These are phyloP conservation scores for Apiotrichum porosum DNA, from an alignment of 1,284 basidiomycete genomes.

Conservation along the genomic window DNA sequence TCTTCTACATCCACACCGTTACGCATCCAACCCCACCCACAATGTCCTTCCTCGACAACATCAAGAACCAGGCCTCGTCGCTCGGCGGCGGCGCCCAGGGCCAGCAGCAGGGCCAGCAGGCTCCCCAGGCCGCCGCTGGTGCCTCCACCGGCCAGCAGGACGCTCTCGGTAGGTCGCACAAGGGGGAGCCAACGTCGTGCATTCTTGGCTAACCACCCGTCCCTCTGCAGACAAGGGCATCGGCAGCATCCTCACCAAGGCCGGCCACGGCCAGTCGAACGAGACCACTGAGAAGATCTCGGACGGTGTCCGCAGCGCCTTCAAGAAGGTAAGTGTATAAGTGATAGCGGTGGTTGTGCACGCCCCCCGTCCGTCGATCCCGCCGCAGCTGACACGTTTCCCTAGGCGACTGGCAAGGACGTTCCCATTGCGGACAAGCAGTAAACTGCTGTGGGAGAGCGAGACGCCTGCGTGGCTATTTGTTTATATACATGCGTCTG, in stretches of 20 bases:
- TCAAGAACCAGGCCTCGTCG: too few relatives aligned
- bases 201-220: too few relatives aligned
- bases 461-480: too few relatives aligned
- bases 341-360: background rate
- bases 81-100: background rate
- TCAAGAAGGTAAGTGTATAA: slow-evolving; percentile 38
- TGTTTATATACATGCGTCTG: too few relatives aligned
- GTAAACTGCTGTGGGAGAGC: slow-evolving; percentile 1
- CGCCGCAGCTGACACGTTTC: background rate
- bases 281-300: slow-evolving; percentile 50
- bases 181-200: too few relatives aligned
- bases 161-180: slow-evolving; percentile 44
- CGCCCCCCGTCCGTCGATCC: background rate
- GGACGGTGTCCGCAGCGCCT: slow-evolving; percentile 46
- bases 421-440: slow-evolving; percentile 37
- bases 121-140: background rate
- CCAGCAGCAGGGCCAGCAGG: background rate
- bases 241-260: slow-evolving; percentile 26
- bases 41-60: too few relatives aligned
- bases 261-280: slow-evolving; percentile 39
- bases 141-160: slow-evolving; percentile 35
- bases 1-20: slow-evolving; percentile 7
- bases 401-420: slow-evolving; percentile 39
- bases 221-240: slow-evolving; percentile 46
- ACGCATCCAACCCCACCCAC: too few relatives aligned